Evolutionary conservation across 371 early-diverging fungal species (phyloP), one percentile per base, ranked within the genome.

Genomic region (Homolaphlyctis polyrhiza): DNA sequence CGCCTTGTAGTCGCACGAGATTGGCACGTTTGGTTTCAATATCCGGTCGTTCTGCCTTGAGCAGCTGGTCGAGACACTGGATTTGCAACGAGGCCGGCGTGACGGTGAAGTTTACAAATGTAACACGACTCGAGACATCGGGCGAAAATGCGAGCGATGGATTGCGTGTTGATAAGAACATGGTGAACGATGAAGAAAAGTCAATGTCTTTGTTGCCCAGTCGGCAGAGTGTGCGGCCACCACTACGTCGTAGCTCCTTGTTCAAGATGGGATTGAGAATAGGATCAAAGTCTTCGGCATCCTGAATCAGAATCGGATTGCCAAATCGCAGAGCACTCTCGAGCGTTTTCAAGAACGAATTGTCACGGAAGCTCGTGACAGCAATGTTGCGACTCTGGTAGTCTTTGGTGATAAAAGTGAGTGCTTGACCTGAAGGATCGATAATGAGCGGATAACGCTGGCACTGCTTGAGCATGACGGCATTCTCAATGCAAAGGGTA

Each of bases 251-350:
- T 33, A 98, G 77, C 74, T 99, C 97, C 72, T 89, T 92, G 84
- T 98, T 98, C 52, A 99, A 84, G 16, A 98, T 92, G 16, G 99
- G 90, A 70, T 97, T 97, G 67, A 99, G 77, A 59, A 99, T 95
- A 28, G 99, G 96, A 76, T 99, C 98, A 27, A 97, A 73, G 67
- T 93, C 89, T 74, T 99, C 98, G 3, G 91, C 98, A 72, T 99
- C 98, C 71, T 96, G 92, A 63, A 99, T 92, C 48, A 99, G 76
- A 50, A 98, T 88, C 4, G 98, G 94, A 69, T 93, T 98, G 72
- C 99, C 99, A 75, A 99, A 99, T 68, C 99, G 91, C 55, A 99
- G 80, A 8, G 96, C 95, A 79, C 91, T 89, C 83, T 99, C 99
- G 33, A 99, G 78, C 60, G 93, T 93, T 83, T 99, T 99, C 52